Conservation (phyloP, 2,329 filamentous ascomycete genomes). For the Clarireedia monteithiana region DNA sequence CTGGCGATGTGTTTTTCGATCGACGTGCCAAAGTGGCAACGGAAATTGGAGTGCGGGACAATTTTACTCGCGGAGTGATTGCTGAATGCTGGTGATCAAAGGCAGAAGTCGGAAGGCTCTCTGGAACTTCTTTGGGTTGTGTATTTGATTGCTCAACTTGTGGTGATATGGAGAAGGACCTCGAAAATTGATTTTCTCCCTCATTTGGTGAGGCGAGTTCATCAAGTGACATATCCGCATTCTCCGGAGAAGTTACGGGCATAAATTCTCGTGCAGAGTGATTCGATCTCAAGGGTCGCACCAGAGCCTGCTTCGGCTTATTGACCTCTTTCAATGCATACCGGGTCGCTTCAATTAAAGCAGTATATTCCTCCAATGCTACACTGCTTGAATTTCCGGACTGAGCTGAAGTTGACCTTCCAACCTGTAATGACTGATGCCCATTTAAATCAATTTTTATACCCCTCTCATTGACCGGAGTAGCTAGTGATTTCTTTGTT, state of each 20-base stretch:
- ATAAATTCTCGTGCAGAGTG: no score
- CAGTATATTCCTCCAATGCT: constrained; percentile 24
- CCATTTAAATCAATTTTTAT: constrained; percentile 47
- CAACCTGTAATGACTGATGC: constrained; percentile 42
- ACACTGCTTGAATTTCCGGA: neutral
- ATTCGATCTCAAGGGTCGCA: no score
- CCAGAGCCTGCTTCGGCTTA: constrained; percentile 12
- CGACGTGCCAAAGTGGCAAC: neutral
- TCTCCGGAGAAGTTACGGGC: neutral
- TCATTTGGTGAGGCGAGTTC: no score
- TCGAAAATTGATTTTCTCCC: no score
- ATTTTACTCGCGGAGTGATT: neutral
- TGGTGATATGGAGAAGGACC: no score
- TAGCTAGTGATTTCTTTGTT: constrained; percentile 19
- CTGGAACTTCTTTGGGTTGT: neutral
- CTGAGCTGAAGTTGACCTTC: constrained; percentile 29
- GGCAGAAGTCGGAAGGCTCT: neutral
- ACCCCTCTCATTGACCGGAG: constrained; percentile 10
- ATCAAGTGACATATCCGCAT: constrained; percentile 11
- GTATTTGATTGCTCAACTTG: no score
- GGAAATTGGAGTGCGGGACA: constrained; percentile 1
- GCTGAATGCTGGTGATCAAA: neutral
- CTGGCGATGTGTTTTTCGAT: no score
- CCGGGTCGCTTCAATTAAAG: constrained; percentile 25
- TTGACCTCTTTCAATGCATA: constrained; percentile 24